Base-by-base conservation (phyloP, 306 rosid genomes). In the Rosa lucieae region DNA sequence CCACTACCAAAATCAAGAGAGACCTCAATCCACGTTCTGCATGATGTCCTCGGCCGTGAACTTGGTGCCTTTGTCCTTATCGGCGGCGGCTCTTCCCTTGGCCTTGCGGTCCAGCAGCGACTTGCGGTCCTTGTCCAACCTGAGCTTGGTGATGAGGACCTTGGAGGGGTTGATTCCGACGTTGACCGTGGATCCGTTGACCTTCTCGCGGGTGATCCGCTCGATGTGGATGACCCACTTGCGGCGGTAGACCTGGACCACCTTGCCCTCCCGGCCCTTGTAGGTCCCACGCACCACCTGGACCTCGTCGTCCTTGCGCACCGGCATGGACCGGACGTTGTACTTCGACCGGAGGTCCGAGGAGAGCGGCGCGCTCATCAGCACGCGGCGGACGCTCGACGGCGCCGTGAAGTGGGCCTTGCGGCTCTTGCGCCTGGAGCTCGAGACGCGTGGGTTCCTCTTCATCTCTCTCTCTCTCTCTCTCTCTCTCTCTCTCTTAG, bases 401-500 rank as follows among this genome's bases (percentile, higher is more conserved):
- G 99, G 98, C 42, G 99, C 99, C 0, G 97, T 80, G 91, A 95
- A 95, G 79, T 92, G 99, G 0, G 99, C 99, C 98, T 92, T 92
- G 13, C 99, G 90, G 86, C 79, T 92, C 96, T 95, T 95, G 72
- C 98, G 95, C 11, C 99, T 90, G 77, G 98, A 92, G 78, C 97
- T 91, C 1, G 99, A 82, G 35, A 95, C 99, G 74, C 97, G 83
- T 0, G 98, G 98, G 10, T 92, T 95, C 80, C 82, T 89, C 93
- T 95, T 95, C 99, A 95, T 95, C 68, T 7, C 21, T 6, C 21
- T 35, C 40, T 26, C 39, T 6, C 21, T 35, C 40, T 26, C 39
- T 6, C 21, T 6, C 21, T 35, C 40, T 26, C 39, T 6, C 21
- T 35, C 40, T 26, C 39, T 21, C 67, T 59, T 29, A 59, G 66